Base-by-base conservation (phyloP, 805 yeast genomes). In the Kluyveromyces starmeri region DNA sequence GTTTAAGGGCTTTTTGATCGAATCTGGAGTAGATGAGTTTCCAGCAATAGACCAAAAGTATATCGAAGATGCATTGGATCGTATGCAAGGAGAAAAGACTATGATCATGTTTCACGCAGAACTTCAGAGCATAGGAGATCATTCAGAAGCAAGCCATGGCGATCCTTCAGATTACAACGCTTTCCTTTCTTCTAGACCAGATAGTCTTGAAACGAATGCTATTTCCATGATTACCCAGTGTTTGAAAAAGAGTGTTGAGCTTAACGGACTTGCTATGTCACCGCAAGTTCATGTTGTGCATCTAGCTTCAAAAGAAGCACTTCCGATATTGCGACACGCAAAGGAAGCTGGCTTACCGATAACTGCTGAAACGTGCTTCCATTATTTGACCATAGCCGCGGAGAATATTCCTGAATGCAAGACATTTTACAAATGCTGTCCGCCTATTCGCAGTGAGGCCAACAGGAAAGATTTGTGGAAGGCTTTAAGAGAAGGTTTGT, bases 11-110 rank as follows among this genome's bases (percentile, higher is more conserved):
- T 89, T 88, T 48, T 59, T 89, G 61, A 85, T 88, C 50, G 95
- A 88, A 45, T 79, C 92, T 28, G 96, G 96, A n/a, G 96, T 89
- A 14, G 94, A 85, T 34, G 96, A 88, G 58, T 88, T 89, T 56
- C 96, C 96, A 2, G 83, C 81, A 44, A 79, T 88, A 35, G 68
- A 66, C 25, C 71, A 80, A 13, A 53, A 53, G 2, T 78, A 85
- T 51, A 79, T 89, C 30, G 64, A 69, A 26, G 52, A 64, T 36
- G 95, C 94, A 6, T 70, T 89, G 73, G 54, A 66, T 13, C 56
- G 47, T 10, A 80, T 88, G 2, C 64, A 77, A 35, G 80, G 72
- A 4, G 58, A 72, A 27, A 68, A 72, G 20, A 83, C 96, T 0
- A 57, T 85, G 51, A 62, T 86, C 43, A 77, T 89, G 84, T 88